Evolutionary conservation across 257 asterid genomes (phyloP).

Genomic region (Avicennia marina): DNA sequence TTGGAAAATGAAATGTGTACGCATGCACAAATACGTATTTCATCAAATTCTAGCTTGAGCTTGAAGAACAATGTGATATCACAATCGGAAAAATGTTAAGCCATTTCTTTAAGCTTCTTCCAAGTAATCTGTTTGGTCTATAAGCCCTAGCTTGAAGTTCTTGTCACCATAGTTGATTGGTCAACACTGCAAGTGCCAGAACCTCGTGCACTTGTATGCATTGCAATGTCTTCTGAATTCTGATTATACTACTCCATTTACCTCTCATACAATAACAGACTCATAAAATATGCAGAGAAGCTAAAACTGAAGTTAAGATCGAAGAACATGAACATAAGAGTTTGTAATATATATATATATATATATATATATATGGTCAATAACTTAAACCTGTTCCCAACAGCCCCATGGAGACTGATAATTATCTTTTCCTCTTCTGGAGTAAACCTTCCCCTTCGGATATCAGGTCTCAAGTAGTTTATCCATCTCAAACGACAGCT

Average conservation of each 20-base stretch:
- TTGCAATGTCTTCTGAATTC: neutral
- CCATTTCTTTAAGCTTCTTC: neutral
- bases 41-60: neutral
- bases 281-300: neutral
- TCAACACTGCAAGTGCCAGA: neutral
- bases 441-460: constrained; percentile 85
- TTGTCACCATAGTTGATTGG: too few relatives aligned
- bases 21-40: constrained; percentile 13
- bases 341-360: too few relatives aligned
- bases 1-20: constrained; percentile 17
- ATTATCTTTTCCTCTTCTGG: constrained; percentile 82
- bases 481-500: constrained; percentile 94
- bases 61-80: too few relatives aligned
- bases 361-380: too few relatives aligned
- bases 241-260: too few relatives aligned
- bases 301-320: too few relatives aligned
- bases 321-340: too few relatives aligned
- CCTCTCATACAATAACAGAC: too few relatives aligned
- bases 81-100: neutral
- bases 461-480: constrained; percentile 86
- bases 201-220: neutral
- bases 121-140: too few relatives aligned
- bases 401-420: constrained; percentile 84
- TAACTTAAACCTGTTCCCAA: constrained; percentile 77
- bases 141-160: neutral